Base-by-base conservation (phyloP, 257 asterid genomes). In the Capsicum pubescens region DNA sequence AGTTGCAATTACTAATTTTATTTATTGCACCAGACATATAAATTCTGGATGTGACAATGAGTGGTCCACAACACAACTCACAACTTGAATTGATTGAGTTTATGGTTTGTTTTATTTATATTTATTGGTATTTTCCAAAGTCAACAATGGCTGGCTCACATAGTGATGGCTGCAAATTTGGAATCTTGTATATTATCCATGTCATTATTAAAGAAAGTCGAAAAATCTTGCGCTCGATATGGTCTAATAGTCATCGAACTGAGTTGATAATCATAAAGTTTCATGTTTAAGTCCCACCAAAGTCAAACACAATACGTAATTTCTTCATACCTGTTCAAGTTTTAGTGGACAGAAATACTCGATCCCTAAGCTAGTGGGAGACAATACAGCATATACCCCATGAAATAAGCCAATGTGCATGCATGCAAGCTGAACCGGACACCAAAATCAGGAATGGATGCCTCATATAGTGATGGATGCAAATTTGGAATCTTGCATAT, bases 211-310 rank as follows among this genome's bases (percentile, higher is more conserved):
- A 72, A 67, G 12, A 69, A 42, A 44, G 5, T 16, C 0, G 0
- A 11, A 14, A 35, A 32, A 67, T 35, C 50, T 35, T 35, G 19
- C 1, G 2, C 0, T 1, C 0, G 0, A 3, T 11, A 0, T 66
- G 11, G 0, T 1, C 0, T 7, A 66, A 2, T 66, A 32, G 11
- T 3, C 48, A 35, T 32, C 0, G 0, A 35, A 12, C 2, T 26
- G 10, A 0, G 32, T 35, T 3, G 48, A 13, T 2, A 66, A 66
- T 0, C 6, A 12, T 6, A 0, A 66, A 66, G 11, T 13, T 32
- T 0, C 0, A 66, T 4, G 1, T 66, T 66, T 66, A 26, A 26
- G 1, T 1, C 32, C 32, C 1, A 26, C 32, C 32, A 26, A 26
- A 26, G 32, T 26, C 32, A 2, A 26, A 26, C 1, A 1, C 32